Conservation (phyloP, 2,329 filamentous ascomycete genomes). For the Botrytis fabae region DNA sequence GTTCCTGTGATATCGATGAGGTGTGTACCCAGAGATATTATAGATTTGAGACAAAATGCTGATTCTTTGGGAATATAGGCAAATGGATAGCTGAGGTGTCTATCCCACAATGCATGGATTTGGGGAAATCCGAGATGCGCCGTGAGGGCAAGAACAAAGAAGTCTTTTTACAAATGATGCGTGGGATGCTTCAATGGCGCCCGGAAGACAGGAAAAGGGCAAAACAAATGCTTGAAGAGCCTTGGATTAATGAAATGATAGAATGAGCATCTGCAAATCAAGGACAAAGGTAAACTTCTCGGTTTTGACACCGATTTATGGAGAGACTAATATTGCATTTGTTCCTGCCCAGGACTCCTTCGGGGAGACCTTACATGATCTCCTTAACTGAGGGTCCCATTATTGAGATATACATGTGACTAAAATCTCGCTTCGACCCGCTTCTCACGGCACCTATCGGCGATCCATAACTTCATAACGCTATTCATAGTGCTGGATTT, state of each 20-base stretch:
- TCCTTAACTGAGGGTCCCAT: background rate
- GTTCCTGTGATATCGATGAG: conserved; percentile 2
- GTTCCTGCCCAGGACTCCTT: background rate
- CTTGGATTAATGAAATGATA: conserved; percentile 34
- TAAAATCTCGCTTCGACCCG: background rate
- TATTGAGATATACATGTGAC: background rate
- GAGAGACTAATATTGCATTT: background rate
- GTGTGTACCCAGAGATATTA: conserved; percentile 26
- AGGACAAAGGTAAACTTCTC: background rate
- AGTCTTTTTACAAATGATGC: conserved; percentile 40
- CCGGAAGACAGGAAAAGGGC: conserved; percentile 42
- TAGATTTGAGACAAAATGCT: background rate
- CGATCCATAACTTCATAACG: background rate
- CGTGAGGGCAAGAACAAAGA: conserved; percentile 38
- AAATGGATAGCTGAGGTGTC: conserved; percentile 2
- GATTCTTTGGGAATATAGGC: background rate
- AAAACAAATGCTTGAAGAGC: conserved; percentile 39
- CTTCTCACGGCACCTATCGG: background rate
- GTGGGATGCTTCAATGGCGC: conserved; percentile 41
- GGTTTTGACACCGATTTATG: background rate
- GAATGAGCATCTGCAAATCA: background rate
- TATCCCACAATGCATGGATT: conserved; percentile 11
- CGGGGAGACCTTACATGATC: background rate
- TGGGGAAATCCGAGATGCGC: conserved; percentile 28
- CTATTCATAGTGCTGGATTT: background rate